These are phyloP conservation scores for Ophiostoma himal-ulmi DNA, from an alignment of 2,329 filamentous ascomycete genomes.

Conservation along the genomic window DNA sequence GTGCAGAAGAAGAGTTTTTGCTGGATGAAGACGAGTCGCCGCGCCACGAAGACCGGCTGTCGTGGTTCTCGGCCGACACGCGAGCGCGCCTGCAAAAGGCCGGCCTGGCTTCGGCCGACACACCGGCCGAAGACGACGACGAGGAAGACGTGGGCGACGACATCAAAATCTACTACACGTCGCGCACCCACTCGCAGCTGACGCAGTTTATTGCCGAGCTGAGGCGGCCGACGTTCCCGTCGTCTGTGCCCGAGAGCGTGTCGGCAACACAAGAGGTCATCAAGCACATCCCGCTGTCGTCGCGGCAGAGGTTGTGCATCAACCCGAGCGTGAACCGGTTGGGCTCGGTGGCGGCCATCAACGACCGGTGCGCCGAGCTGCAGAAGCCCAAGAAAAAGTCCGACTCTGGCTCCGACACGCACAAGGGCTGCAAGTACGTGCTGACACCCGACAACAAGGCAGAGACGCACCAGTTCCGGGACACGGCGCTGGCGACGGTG, in stretches of 20 bases:
- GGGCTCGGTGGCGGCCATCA: slow-evolving; percentile 71
- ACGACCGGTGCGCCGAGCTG: slow-evolving; percentile 84
- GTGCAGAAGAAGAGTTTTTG: slow-evolving; percentile 63
- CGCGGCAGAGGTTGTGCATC: slow-evolving; percentile 83
- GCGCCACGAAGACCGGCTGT: slow-evolving; percentile 38
- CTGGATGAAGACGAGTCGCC: slow-evolving; percentile 48
- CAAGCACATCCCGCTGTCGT: slow-evolving; percentile 78
- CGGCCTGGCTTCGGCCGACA: slow-evolving; percentile 40
- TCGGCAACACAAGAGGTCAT: slow-evolving; percentile 47
- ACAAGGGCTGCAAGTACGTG: slow-evolving; percentile 58
- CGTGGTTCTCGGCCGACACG: slow-evolving; percentile 67
- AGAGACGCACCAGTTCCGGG: slow-evolving; percentile 73
- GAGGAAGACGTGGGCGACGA: slow-evolving; percentile 49
- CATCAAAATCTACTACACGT: slow-evolving; percentile 82
- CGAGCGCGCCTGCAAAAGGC: slow-evolving; percentile 65
- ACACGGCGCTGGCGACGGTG: slow-evolving; percentile 74
- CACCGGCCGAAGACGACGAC: slow-evolving; percentile 44
- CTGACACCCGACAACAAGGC: slow-evolving; percentile 70
- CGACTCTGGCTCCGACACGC: neutral
- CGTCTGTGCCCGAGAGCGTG: slow-evolving; percentile 51
- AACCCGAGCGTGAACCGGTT: slow-evolving; percentile 74
- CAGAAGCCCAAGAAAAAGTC: slow-evolving; percentile 65
- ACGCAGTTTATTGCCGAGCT: slow-evolving; percentile 83
- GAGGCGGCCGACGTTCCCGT: slow-evolving; percentile 68
- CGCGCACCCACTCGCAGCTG: slow-evolving; percentile 85